phyloP scores from a whole-genome alignment of 2,329 filamentous ascomycete species.

The Fusarium anguioides region DNA sequence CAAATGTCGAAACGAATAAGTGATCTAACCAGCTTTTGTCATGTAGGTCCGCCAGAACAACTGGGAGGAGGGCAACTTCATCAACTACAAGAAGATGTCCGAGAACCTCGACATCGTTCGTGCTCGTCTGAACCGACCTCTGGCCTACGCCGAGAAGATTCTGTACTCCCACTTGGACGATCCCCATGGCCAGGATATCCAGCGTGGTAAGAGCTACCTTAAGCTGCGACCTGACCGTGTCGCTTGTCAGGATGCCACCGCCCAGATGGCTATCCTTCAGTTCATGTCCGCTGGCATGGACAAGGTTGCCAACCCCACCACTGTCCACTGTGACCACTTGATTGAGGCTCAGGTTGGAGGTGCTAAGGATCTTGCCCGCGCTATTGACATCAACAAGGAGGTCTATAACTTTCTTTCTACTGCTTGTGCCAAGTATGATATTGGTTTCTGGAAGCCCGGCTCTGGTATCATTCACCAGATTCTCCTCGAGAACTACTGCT shows the following conservation, averaged over 20 bases:
- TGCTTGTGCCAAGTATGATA: conserved; percentile 99
- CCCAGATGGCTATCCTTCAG: conserved; percentile 99
- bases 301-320: conserved; percentile 91
- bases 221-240: conserved; percentile 97
- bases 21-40: conserved; percentile 31
- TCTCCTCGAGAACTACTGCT: conserved; percentile 97
- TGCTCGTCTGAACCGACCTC: conserved; percentile 86
- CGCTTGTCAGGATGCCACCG: conserved; percentile 98
- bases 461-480: conserved; percentile 99
- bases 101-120: conserved; percentile 96
- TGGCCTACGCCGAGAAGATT: conserved; percentile 98
- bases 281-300: conserved; percentile 99
- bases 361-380: conserved; percentile 90
- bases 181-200: conserved; percentile 93
- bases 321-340: conserved; percentile 98
- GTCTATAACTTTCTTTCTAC: conserved; percentile 97
- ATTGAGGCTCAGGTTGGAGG: conserved; percentile 97
- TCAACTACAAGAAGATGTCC: conserved; percentile 99
- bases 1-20: not conserved
- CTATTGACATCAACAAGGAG: conserved; percentile 96
- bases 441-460: conserved; percentile 98
- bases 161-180: conserved; percentile 99
- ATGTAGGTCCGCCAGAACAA: conserved; percentile 89
- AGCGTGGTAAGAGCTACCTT: conserved; percentile 95
- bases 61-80: conserved; percentile 95